Evolutionary conservation across 1,284 basidiomycete genomes (phyloP), one percentile per base, ranked within the genome.

Genomic region (Apiotrichum brassicae): DNA sequence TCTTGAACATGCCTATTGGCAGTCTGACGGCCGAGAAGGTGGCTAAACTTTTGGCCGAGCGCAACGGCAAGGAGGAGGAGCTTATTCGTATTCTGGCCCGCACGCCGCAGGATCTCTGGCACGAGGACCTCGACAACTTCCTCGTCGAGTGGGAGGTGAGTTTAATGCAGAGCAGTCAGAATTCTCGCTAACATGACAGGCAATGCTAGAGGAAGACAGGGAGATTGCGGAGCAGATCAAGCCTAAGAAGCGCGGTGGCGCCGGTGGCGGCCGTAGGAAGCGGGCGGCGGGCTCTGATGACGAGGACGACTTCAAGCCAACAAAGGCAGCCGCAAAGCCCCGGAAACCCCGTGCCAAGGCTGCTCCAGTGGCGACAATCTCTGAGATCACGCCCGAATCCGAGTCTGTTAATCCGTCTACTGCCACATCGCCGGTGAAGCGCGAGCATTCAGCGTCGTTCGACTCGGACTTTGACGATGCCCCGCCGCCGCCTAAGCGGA

Each of bases 21-120:
- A 97, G 85, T 74, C 77, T 98, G 75, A 98, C 95, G 1, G 83
- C 81, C 60, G 94, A 98, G 75, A 94, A 87, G 82, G 91, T 97
- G 56, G 86, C 86, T 51, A 91, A 82, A 76, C 80, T 98, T 7
- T 76, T 83, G 26, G 79, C 82, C 59, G 87, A 93, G 77, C 85
- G 86, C 3, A 81, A 81, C 41, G 81, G 82, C 51, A 95, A 94
- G 73, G 90, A 97, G 73, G 66, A 71, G 3, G 92, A 97, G 70
- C 78, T 98, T 35, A 77, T 91, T 30, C 76, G 73, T 8, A 77
- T 98, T 35, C 82, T 97, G 33, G 82, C 85, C 60, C 82, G 85
- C 51, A 82, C 83, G 2, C 88, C 92, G 0, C 82, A 83, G 58
- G 82, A 87, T 60, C 77, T 99, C 56, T 99, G 95, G 95, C 87